Conservation (phyloP, 2,329 filamentous ascomycete genomes). For the Colletotrichum filicis region DNA sequence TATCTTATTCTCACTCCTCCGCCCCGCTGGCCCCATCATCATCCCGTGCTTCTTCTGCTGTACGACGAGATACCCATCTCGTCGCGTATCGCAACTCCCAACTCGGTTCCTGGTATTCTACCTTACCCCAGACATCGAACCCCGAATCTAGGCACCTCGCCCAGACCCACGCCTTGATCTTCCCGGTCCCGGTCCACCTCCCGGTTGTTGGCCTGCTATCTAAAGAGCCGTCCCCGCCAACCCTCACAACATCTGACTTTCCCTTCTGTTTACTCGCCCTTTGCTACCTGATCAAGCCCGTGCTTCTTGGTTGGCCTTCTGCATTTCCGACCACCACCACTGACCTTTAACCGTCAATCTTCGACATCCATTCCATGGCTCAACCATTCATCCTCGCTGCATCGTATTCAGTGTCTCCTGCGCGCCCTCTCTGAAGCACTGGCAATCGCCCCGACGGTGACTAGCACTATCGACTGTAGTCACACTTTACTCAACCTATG, state of each 20-base stretch:
- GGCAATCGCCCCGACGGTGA: neutral
- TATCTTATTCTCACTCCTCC: neutral
- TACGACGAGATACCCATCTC: neutral
- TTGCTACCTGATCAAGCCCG: neutral
- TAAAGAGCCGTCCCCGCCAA: constrained; percentile 18
- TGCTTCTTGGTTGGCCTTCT: neutral
- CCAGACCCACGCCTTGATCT: constrained; percentile 5
- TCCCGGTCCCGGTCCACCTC: constrained; percentile 20
- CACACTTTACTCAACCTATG: neutral
- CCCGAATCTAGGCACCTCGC: constrained; percentile 4
- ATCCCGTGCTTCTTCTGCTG: neutral
- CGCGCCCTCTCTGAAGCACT: neutral
- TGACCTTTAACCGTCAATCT: neutral
- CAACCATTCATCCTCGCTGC: constrained; percentile 1
- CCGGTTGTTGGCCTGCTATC: constrained; percentile 3
- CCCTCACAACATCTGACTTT: neutral
- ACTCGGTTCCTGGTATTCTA: neutral
- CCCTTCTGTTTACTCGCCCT: neutral
- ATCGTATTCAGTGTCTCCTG: neutral
- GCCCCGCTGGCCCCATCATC: neutral
- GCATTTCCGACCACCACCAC: neutral
- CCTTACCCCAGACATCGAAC: neutral
- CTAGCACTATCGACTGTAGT: neutral
- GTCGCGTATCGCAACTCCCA: constrained; percentile 6
- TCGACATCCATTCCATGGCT: constrained; percentile 11